These are phyloP conservation scores for Monilinia laxa DNA, from an alignment of 2,329 filamentous ascomycete genomes.

Conservation along the genomic window DNA sequence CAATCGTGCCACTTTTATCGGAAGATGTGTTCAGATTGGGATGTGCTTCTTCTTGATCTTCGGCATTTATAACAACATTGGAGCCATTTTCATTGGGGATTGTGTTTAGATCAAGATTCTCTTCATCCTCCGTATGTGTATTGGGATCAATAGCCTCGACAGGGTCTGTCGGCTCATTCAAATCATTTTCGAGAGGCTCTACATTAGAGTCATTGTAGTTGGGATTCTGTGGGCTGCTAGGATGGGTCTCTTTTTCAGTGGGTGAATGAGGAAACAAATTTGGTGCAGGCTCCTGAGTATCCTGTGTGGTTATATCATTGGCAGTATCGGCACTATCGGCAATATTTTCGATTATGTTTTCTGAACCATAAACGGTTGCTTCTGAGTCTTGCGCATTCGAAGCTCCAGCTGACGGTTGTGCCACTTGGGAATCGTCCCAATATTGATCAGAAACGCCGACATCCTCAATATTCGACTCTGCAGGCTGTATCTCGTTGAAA, in stretches of 20 bases:
- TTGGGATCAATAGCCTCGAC: conserved; percentile 5
- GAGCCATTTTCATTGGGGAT: background rate
- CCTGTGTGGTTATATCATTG: conserved; percentile 9
- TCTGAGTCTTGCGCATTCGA: conserved; percentile 4
- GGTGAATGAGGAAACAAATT: conserved; percentile 4
- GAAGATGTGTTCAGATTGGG: background rate
- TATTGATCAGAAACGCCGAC: conserved; percentile 13
- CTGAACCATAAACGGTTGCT: conserved; percentile 11
- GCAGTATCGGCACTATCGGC: background rate
- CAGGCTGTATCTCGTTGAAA: conserved; percentile 17
- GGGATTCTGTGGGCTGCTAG: conserved; percentile 7
- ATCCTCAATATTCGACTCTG: conserved; percentile 13
- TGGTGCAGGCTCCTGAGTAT: background rate
- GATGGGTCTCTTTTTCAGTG: conserved; percentile 7
- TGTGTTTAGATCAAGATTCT: background rate
- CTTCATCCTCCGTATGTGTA: conserved; percentile 3
- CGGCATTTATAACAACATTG: background rate
- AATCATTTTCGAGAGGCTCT: background rate
- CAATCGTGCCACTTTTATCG: background rate
- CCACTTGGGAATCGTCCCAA: conserved; percentile 14
- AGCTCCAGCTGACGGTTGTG: conserved; percentile 1
- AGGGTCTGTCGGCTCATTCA: background rate
- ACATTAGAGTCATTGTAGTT: background rate
- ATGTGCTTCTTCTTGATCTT: conserved; percentile 3
- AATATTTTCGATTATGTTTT: background rate